Percentiles rank a stretch among this genome's conserved stretches.
Conservation (phyloP, 2,329 filamentous ascomycete species). For the Tolypocladium paradoxum region DNA sequence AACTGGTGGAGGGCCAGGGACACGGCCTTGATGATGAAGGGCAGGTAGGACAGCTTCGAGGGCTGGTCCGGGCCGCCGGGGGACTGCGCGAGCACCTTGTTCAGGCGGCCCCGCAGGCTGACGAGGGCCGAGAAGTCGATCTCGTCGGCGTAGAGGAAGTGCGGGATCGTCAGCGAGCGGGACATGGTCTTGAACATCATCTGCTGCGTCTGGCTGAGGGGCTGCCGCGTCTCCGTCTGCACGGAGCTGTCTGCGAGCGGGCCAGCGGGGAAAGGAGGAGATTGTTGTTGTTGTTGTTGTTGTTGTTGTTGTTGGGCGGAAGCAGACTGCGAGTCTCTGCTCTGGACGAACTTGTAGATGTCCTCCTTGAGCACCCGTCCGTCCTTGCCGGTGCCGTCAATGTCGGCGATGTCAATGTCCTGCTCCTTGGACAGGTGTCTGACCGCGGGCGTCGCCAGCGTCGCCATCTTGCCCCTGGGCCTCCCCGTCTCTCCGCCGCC, state of each 20-base stretch:
- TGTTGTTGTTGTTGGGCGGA: background rate
- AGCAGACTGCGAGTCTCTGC: constrained; percentile 25
- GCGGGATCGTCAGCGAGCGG: constrained; percentile 77
- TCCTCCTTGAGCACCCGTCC: constrained; percentile 91
- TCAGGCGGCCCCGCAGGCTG: constrained; percentile 62
- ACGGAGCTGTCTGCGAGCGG: constrained; percentile 16
- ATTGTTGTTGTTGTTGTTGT: background rate
- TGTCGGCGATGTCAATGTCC: constrained; percentile 64
- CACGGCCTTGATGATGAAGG: constrained; percentile 92
- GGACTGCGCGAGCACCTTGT: constrained; percentile 42
- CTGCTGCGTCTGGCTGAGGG: constrained; percentile 68
- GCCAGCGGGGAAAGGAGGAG: background rate
- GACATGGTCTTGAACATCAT: constrained; percentile 99
- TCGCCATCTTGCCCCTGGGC: constrained; percentile 53
- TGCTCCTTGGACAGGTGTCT: constrained; percentile 76
- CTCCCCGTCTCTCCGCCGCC: constrained; percentile 5
- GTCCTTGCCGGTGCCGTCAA: constrained; percentile 79
- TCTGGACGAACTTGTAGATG: constrained; percentile 59
- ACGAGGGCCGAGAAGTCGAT: constrained; percentile 71
- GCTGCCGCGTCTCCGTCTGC: constrained; percentile 57
- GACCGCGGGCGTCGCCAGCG: constrained; percentile 84
- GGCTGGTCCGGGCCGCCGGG: constrained; percentile 33
- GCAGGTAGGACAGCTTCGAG: constrained; percentile 74
- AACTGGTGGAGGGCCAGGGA: constrained; percentile 74
- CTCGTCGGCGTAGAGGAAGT: constrained; percentile 91